Evolutionary conservation across 306 rosid genomes (phyloP), one percentile per base, ranked within the genome.

Genomic region (Trifolium pratense): DNA sequence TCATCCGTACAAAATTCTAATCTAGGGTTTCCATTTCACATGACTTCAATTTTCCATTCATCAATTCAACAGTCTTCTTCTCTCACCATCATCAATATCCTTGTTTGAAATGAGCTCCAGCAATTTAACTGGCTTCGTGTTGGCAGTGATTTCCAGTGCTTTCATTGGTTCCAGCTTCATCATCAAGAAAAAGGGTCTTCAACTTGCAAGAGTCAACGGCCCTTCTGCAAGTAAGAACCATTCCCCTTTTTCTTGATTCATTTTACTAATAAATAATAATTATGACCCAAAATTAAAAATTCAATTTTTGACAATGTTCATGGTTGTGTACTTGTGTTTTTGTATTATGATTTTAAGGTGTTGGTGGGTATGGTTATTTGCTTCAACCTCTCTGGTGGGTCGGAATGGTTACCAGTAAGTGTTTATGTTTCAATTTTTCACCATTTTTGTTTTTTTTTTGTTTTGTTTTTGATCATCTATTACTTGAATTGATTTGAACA

Each of bases 361-460:
- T 81, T 71, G 97, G 97, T 46, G 97, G 97, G 39, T 90, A 92
- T 88, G 96, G 96, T 11, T 92, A 92, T 73, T 77, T 92, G 79
- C 81, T 84, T n/a, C 89, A 92, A 73, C 96, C 97, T 63, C 93
- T 92, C 18, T 89, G 97, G 97, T 92, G 97, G 97, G 60, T 92
- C 31, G 97, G 97, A 82, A 92, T 92, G 97, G 15, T 85, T 23
- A 92, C 97, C 39, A 92, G 97, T 92, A 67, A 78, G 96, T 13
- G 9, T 42, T 4, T 12, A 5, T 12, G 3, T 14, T 46, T 10
- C 23, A n/a, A 23, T 6, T 13, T 59, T 72, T 59, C 57, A 43
- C 1, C 43, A 1, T 42, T 26, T 26, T 26, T 6, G 3, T 9
- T 64, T 9, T 31, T 31, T n/a, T n/a, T n/a, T n/a, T n/a, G n/a